These are phyloP conservation scores for Deinandra increscens DNA, from an alignment of 129 eudicot genomes.

Conservation along the genomic window DNA sequence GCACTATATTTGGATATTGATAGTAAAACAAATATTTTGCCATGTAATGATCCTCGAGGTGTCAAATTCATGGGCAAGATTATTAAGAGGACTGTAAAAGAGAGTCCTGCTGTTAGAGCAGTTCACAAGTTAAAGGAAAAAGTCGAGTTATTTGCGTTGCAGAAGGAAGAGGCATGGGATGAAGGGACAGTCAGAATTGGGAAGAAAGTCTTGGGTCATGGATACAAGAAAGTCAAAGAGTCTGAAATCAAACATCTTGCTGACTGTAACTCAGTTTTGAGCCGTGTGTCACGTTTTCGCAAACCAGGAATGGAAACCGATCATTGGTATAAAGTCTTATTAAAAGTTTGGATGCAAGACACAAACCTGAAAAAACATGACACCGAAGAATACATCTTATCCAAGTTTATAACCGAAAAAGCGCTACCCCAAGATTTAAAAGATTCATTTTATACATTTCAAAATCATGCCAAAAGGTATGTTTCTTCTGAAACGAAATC, in stretches of 20 bases:
- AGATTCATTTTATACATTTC: constrained; percentile 72
- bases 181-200: constrained; percentile 67
- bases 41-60: constrained; percentile 51
- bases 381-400: constrained; percentile 59
- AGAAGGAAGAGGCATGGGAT: constrained; percentile 79
- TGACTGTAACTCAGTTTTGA: constrained; percentile 53
- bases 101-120: constrained; percentile 57
- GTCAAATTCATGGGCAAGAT: constrained; percentile 60
- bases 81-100: constrained; percentile 48
- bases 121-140: constrained; percentile 90
- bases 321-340: constrained; percentile 80
- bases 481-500: constrained; percentile 65
- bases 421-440: constrained; percentile 70
- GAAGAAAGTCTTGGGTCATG: constrained; percentile 84
- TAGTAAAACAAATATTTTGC: constrained; percentile 33
- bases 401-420: constrained; percentile 68
- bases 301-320: constrained; percentile 94
- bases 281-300: constrained; percentile 60
- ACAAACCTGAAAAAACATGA: constrained; percentile 33
- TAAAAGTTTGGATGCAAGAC: constrained; percentile 86
- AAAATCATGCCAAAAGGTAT: constrained; percentile 63
- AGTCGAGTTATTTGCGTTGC: constrained; percentile 67
- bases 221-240: constrained; percentile 88
- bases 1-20: constrained; percentile 52
- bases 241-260: constrained; percentile 83